Base-by-base conservation (phyloP, 2,329 filamentous ascomycete genomes). In the Atkinsonella texensis region DNA sequence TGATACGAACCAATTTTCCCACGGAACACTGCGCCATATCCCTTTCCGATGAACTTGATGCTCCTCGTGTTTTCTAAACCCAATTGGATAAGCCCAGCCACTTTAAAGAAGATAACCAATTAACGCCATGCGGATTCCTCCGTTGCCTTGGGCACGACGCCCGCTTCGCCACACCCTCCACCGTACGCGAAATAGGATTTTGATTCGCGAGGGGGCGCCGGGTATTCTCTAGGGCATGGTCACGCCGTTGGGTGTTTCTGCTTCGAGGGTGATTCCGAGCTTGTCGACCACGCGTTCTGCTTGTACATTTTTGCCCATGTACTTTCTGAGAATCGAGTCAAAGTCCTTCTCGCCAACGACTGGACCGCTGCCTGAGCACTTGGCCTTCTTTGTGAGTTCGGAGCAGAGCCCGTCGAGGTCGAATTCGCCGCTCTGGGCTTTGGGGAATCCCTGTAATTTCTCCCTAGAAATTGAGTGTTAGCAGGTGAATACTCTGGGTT, bases 361-460 rank as follows among this genome's bases (percentile, higher is more conserved):
- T 12, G 94, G 88, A 15, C 93, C 91, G 17, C 78, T 85, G 59
- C 95, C 87, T 0, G 89, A 95, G 68, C 93, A 98, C 64, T 91
- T 93, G 53, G 93, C 93, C 72, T 98, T 98, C 66, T 90, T 87
- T 57, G 91, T 87, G 13, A 98, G 80, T 65, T 98, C 90, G 4
- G 85, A 86, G 71, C 93, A 98, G 23, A 98, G 78, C 35, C 85
- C 83, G 63, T 98, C 93, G 47, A 98, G 85, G 59, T 98, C 93
- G 57, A 97, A 89, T 59, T 94, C 90, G 59, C 90, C 90, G 53
- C 81, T 87, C 63, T 90, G 86, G 59, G 95, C 93, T 65, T 86
- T 89, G 54, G 89, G 84, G 67, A 89, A 94, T 38, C 79, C 81
- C 71, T 94, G 88, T 20, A 96, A 70, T 70, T 88, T 89, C 68